These are phyloP conservation scores for Wickerhamiella spandovensis DNA, from an alignment of 805 yeast genomes.

Conservation along the genomic window DNA sequence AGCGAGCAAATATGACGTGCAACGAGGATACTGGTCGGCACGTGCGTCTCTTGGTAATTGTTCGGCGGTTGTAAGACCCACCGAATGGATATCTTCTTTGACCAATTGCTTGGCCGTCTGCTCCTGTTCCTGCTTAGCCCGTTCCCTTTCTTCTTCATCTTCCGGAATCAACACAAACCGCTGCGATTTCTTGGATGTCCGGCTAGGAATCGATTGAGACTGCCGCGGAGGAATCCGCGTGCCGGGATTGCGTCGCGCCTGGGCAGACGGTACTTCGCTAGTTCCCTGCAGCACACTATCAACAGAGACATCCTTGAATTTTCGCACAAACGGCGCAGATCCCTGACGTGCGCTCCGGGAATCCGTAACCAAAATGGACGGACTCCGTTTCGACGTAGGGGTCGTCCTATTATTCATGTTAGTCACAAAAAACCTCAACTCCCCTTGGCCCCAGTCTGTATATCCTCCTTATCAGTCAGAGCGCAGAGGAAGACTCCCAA, in stretches of 20 bases:
- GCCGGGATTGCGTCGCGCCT: constrained; percentile 26
- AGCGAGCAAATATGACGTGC: constrained; percentile 83
- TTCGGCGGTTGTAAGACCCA: constrained; percentile 16
- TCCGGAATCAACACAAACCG: constrained; percentile 74
- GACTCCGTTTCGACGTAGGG: constrained; percentile 75
- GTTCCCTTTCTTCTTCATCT: constrained; percentile 8
- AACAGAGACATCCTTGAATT: constrained; percentile 67
- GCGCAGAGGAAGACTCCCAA: too few species aligned
- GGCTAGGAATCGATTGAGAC: constrained; percentile 20
- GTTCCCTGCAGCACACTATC: constrained; percentile 64
- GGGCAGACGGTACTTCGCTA: constrained; percentile 82
- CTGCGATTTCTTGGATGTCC: constrained; percentile 78
- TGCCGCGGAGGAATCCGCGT: neutral
- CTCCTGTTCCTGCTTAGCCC: constrained; percentile 8
- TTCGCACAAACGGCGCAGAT: constrained; percentile 35
- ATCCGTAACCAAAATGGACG: constrained; percentile 88
- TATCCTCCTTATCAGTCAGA: neutral
- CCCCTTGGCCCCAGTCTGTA: too few species aligned
- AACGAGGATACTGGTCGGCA: constrained; percentile 52
- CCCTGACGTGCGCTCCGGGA: constrained; percentile 43
- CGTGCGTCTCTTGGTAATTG: constrained; percentile 20
- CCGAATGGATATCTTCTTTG: neutral
- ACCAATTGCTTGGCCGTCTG: neutral
- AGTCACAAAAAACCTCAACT: neutral
- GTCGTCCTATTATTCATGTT: constrained; percentile 13